These are phyloP conservation scores for Penicillium dipodomyicola DNA, from an alignment of 495 filamentous ascomycete species.

Conservation along the genomic window DNA sequence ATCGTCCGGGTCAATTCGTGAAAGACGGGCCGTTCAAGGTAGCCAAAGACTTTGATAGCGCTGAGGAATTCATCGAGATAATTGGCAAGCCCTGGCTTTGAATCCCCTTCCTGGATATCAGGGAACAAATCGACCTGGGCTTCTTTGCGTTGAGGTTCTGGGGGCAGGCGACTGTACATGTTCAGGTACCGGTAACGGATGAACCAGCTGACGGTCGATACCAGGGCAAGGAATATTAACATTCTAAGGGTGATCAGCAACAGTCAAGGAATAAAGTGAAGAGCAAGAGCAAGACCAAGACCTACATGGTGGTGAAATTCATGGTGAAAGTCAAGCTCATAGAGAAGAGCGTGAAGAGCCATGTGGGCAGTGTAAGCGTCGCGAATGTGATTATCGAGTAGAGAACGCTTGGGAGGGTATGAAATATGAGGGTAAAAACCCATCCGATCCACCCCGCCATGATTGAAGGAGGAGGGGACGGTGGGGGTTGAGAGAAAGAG, in stretches of 20 bases:
- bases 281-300: neutral
- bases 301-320: slow-evolving; percentile 93
- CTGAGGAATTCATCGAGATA: slow-evolving; percentile 98
- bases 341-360: slow-evolving; percentile 92
- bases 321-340: slow-evolving; percentile 94
- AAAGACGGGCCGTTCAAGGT: slow-evolving; percentile 93
- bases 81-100: slow-evolving; percentile 85
- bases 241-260: slow-evolving; percentile 48
- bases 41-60: slow-evolving; percentile 99
- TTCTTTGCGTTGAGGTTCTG: slow-evolving; percentile 93
- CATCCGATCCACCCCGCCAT: slow-evolving; percentile 48
- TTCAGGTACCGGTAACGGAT: slow-evolving; percentile 91
- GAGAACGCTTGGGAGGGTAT: slow-evolving; percentile 65
- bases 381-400: slow-evolving; percentile 82
- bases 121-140: slow-evolving; percentile 93
- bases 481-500: slow-evolving; percentile 27
- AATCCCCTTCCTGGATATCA: slow-evolving; percentile 83
- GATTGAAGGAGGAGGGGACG: slow-evolving; percentile 34
- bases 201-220: slow-evolving; percentile 84
- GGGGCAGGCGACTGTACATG: slow-evolving; percentile 90
- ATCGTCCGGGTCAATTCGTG: slow-evolving; percentile 96
- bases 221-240: slow-evolving; percentile 70
- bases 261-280: too few relatives aligned
- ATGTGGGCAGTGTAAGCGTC: slow-evolving; percentile 83
- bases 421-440: slow-evolving; percentile 44